Conservation (phyloP, 2,329 filamentous ascomycete species). For the Davidsoniella virescens region DNA sequence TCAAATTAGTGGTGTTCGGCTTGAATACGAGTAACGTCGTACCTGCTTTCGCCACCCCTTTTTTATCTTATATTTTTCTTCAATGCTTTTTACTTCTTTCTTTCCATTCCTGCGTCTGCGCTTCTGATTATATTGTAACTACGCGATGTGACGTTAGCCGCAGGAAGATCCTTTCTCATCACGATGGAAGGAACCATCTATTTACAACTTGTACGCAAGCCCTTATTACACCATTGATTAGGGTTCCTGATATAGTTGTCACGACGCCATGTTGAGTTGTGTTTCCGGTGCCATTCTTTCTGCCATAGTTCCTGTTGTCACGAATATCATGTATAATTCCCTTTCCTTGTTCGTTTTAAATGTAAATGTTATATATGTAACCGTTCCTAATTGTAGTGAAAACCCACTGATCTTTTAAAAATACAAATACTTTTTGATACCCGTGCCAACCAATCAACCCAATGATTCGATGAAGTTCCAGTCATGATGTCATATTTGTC, state of each 20-base stretch:
- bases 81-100: background rate
- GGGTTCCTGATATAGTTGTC: no score
- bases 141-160: background rate
- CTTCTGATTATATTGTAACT: no score
- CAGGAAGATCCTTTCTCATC: background rate
- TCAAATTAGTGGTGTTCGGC: background rate
- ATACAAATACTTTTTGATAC: slow-evolving; percentile 1
- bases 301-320: no score
- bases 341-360: background rate
- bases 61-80: background rate
- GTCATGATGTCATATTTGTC: no score
- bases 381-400: no score
- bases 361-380: background rate
- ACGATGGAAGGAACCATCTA: no score
- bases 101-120: no score
- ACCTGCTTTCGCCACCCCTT: no score
- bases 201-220: no score
- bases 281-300: background rate
- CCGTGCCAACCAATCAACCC: background rate
- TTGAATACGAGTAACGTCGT: background rate
- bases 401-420: background rate
- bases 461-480: background rate
- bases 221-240: no score
- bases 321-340: no score
- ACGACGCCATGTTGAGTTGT: background rate